A percentile compares a stretch with the other conserved stretches of the same genome.
These are phyloP conservation scores for Diplodia mutila DNA, from an alignment of 2,329 filamentous ascomycete genomes.

Conservation along the genomic window DNA sequence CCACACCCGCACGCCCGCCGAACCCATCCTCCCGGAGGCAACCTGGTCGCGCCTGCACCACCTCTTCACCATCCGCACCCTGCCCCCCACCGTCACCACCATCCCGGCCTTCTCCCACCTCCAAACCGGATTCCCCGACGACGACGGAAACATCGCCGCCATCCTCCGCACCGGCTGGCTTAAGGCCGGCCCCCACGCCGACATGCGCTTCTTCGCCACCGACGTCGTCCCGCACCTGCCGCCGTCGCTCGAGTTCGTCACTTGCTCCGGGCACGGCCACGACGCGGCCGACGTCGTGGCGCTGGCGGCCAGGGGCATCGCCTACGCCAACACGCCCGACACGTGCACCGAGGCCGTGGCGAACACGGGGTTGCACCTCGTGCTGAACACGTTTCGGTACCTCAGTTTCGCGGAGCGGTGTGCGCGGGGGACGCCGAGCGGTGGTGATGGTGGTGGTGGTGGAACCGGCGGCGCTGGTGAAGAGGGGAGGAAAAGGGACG, in stretches of 20 bases:
- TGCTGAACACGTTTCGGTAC: slow-evolving; percentile 70
- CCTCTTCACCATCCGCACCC: slow-evolving; percentile 7
- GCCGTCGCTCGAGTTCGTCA: neutral
- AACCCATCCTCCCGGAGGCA: neutral
- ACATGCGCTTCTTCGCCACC: neutral
- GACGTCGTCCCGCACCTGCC: neutral
- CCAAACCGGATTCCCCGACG: too few relatives aligned
- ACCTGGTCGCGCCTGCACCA: neutral
- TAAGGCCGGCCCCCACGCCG: slow-evolving; percentile 1
- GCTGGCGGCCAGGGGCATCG: slow-evolving; percentile 49
- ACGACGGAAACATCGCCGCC: neutral
- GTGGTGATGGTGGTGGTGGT: too few relatives aligned
- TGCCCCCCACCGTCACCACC: neutral
- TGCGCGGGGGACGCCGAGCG: slow-evolving; percentile 46
- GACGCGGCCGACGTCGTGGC: slow-evolving; percentile 1
- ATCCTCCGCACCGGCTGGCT: slow-evolving; percentile 20
- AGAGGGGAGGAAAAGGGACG: neutral
- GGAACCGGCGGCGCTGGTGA: too few relatives aligned
- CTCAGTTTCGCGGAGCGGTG: slow-evolving; percentile 67
- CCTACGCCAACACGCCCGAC: slow-evolving; percentile 74
- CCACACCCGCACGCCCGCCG: neutral
- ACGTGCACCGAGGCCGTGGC: slow-evolving; percentile 74
- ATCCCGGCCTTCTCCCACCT: neutral
- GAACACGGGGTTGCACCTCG: slow-evolving; percentile 70
- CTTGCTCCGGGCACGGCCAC: slow-evolving; percentile 7